Conservation (phyloP, 1,139 yeast species). For the Pichia norvegensis region DNA sequence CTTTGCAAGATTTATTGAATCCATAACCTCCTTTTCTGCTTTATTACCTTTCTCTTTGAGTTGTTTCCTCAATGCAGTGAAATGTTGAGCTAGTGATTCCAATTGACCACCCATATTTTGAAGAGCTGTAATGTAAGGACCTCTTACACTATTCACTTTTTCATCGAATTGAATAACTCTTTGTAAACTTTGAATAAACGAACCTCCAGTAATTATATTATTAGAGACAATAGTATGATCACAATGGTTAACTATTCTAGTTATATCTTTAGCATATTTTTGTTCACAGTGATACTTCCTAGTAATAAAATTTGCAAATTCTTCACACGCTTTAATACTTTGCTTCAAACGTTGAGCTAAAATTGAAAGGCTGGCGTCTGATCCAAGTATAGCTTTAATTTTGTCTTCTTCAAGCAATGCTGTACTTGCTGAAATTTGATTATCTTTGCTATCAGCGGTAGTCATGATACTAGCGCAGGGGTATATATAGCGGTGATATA, state of each 20-base stretch:
- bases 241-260: slow-evolving; percentile 54
- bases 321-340: slow-evolving; percentile 75
- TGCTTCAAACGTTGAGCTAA: slow-evolving; percentile 69
- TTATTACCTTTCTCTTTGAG: slow-evolving; percentile 76
- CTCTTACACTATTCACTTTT: slow-evolving; percentile 56
- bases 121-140: slow-evolving; percentile 70
- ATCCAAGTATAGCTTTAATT: slow-evolving; percentile 41
- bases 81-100: slow-evolving; percentile 59
- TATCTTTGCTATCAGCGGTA: neutral
- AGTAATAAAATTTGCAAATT: slow-evolving; percentile 68
- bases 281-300: slow-evolving; percentile 75
- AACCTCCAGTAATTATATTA: slow-evolving; percentile 50
- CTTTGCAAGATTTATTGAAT: slow-evolving; percentile 75
- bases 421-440: slow-evolving; percentile 11
- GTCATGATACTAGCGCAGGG: neutral
- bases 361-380: slow-evolving; percentile 59
- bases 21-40: slow-evolving; percentile 76
- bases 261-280: slow-evolving; percentile 66
- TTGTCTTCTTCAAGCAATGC: slow-evolving; percentile 40
- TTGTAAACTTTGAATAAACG: slow-evolving; percentile 60
- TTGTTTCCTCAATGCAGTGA: slow-evolving; percentile 62
- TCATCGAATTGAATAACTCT: slow-evolving; percentile 73
- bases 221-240: slow-evolving; percentile 34
- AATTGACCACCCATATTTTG: slow-evolving; percentile 84
- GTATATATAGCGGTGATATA: neutral